Evolutionary conservation across 441 rosid genomes (phyloP).

Genomic region (Erysimum cheiri): DNA sequence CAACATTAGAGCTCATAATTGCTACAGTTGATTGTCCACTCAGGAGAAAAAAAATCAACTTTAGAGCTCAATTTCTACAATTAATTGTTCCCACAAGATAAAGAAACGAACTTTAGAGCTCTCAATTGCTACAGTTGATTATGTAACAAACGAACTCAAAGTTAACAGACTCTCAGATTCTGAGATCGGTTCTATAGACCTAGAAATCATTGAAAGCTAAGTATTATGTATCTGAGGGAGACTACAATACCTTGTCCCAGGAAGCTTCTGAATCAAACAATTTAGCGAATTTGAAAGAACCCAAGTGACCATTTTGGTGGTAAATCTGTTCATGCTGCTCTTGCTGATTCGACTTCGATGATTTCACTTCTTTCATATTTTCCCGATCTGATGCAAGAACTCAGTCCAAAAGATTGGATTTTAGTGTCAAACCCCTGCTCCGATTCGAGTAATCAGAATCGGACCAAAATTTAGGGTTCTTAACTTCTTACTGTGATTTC

Average conservation of each 20-base stretch:
- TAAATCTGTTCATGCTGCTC: slow-evolving; percentile 45
- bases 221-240: neutral
- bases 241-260: slow-evolving; percentile 79
- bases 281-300: slow-evolving; percentile 78
- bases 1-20: neutral
- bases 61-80: neutral
- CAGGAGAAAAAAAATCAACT: neutral
- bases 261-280: slow-evolving; percentile 91
- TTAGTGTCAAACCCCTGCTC: neutral
- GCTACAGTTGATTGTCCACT: neutral
- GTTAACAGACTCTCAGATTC: neutral
- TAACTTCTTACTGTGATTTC: neutral
- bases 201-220: no score
- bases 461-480: slow-evolving; percentile 39
- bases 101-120: slow-evolving; percentile 8
- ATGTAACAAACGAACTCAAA: slow-evolving; percentile 8
- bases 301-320: slow-evolving; percentile 66
- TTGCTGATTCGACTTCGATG: slow-evolving; percentile 59
- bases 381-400: slow-evolving; percentile 12
- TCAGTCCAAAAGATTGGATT: slow-evolving; percentile 18
- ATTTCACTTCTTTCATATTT: slow-evolving; percentile 76
- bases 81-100: neutral
- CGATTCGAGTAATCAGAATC: neutral
- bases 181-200: neutral
- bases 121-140: neutral